These are phyloP conservation scores for Cicer cuneatum DNA, from an alignment of 306 rosid genomes.

Conservation along the genomic window DNA sequence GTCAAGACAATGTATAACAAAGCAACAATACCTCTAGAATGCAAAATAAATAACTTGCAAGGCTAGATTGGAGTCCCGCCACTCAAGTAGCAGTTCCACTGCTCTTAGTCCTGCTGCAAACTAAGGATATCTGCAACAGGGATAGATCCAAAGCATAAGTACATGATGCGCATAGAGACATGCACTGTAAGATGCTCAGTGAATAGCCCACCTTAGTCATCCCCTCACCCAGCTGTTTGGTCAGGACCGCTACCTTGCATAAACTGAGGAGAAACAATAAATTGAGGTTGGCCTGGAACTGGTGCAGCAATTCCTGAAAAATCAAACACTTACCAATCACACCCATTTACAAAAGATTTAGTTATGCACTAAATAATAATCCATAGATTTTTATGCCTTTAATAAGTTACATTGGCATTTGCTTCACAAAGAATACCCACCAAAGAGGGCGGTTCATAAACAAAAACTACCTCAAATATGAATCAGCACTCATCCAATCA, in stretches of 20 bases:
- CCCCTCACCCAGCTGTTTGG: constrained; percentile 84
- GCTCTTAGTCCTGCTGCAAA: constrained; percentile 99
- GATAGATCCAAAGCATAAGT: constrained; percentile 34
- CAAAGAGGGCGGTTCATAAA: constrained; percentile 17
- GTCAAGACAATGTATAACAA: constrained; percentile 8
- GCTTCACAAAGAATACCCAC: background rate
- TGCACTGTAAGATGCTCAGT: background rate
- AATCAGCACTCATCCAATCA: constrained; percentile 2
- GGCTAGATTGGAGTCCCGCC: constrained; percentile 97
- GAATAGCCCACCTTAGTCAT: constrained; percentile 67
- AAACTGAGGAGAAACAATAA: constrained; percentile 71
- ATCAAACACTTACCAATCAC: constrained; percentile 37
- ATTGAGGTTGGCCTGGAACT: constrained; percentile 83
- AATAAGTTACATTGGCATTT: background rate
- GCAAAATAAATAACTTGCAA: constrained; percentile 92
- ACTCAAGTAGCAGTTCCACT: constrained; percentile 96
- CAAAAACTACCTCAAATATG: constrained; percentile 11
- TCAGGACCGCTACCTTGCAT: constrained; percentile 84
- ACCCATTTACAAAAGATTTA: constrained; percentile 19
- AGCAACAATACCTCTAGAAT: constrained; percentile 80
- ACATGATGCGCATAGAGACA: constrained; percentile 33
- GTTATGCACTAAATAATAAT: constrained; percentile 16
- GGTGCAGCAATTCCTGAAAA: constrained; percentile 76
- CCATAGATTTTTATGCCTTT: constrained; percentile 17
- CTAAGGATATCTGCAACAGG: constrained; percentile 69